Percentiles rank a stretch among this genome's conserved stretches.
Conservation (phyloP, 106 monocot species). For the Allium fistulosum region DNA sequence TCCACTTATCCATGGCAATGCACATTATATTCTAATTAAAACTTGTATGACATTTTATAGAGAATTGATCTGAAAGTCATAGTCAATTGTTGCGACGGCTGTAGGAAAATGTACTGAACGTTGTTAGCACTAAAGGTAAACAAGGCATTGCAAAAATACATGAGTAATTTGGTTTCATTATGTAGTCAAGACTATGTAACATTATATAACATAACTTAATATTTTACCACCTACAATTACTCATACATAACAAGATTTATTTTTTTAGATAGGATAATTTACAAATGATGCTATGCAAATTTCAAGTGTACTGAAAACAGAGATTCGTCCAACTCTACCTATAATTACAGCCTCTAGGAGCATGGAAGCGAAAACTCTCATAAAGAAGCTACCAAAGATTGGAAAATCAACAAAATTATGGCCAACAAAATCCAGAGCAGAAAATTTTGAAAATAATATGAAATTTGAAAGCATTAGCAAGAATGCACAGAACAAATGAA, state of each 20-base stretch:
- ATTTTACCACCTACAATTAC: too few species aligned
- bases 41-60: background rate
- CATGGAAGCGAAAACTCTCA: conserved; percentile 33
- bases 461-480: background rate
- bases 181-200: too few species aligned
- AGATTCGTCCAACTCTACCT: conserved; percentile 71
- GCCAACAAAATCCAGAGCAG: conserved; percentile 6
- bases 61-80: conserved; percentile 22
- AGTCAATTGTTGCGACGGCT: conserved; percentile 85
- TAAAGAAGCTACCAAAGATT: conserved; percentile 56
- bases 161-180: too few species aligned
- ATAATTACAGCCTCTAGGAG: conserved; percentile 62
- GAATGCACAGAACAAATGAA: too few species aligned
- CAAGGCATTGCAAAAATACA: too few species aligned
- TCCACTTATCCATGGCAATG: background rate
- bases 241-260: too few species aligned
- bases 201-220: too few species aligned
- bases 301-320: conserved; percentile 66
- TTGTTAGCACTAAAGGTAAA: conserved; percentile 69
- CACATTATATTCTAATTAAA: background rate
- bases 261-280: too few species aligned
- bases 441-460: conserved; percentile 1
- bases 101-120: conserved; percentile 74
- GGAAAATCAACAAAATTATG: conserved; percentile 59
- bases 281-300: background rate